phyloP scores from a whole-genome alignment of 2,329 filamentous ascomycete genomes.

The Venturia carpophila region DNA sequence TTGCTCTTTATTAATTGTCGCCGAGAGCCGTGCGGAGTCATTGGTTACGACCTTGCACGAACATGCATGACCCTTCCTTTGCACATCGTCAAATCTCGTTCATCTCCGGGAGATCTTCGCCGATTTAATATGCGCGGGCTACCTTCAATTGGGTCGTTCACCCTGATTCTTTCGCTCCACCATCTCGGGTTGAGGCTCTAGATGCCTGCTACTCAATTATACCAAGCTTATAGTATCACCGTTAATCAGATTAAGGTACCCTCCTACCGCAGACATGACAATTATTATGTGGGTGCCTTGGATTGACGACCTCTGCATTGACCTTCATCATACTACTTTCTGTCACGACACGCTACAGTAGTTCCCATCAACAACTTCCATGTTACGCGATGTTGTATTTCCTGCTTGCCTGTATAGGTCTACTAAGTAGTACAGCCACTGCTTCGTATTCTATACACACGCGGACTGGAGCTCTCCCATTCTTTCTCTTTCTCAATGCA shows the following conservation, averaged over 20 bases:
- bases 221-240: background rate
- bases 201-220: conserved; percentile 1
- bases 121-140: background rate
- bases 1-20: background rate
- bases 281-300: background rate
- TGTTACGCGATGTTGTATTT: background rate
- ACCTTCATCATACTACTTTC: background rate
- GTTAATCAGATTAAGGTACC: background rate
- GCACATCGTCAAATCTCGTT: background rate
- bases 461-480: conserved; percentile 16
- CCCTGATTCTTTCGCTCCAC: background rate
- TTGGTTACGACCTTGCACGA: background rate
- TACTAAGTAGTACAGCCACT: background rate
- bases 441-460: conserved; percentile 9
- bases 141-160: background rate
- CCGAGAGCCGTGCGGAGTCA: background rate
- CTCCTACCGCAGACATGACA: background rate
- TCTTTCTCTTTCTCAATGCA: conserved; percentile 21
- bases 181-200: background rate
- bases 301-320: conserved; percentile 1
- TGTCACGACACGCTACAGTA: background rate
- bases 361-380: background rate
- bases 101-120: background rate
- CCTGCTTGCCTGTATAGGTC: background rate
- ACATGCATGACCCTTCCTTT: background rate